phyloP scores from a whole-genome alignment of 2,329 filamentous ascomycete species.

The Colletotrichum agaves region DNA sequence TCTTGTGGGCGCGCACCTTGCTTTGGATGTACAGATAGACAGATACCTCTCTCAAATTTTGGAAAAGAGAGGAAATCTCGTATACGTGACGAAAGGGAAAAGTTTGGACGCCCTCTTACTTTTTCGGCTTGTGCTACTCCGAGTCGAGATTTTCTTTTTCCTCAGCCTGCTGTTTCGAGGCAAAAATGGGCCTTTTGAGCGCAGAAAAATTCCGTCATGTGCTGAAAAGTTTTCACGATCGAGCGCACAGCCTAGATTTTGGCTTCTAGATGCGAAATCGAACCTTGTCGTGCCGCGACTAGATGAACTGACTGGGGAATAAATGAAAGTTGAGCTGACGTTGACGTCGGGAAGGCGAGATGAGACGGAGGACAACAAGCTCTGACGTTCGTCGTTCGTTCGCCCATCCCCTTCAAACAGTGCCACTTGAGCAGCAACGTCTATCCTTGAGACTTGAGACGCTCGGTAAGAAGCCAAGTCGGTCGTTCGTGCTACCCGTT shows the following conservation, averaged over 20 bases:
- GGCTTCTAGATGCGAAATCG: conserved; percentile 7
- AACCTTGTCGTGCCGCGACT: conserved; percentile 3
- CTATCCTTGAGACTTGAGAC: neutral
- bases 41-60: conserved; percentile 29
- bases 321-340: neutral
- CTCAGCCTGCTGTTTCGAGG: conserved; percentile 18
- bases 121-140: conserved; percentile 11
- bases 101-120: neutral
- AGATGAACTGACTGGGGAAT: conserved; percentile 9
- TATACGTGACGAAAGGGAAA: neutral
- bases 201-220: conserved; percentile 3
- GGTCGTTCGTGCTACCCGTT: neutral
- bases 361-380: neutral
- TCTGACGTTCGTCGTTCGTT: conserved; percentile 2
- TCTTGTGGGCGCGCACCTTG: neutral
- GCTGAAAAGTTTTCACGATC: neutral
- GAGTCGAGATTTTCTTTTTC: conserved; percentile 25
- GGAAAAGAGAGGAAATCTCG: neutral
- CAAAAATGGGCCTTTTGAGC: neutral
- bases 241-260: neutral
- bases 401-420: neutral
- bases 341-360: neutral
- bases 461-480: neutral
- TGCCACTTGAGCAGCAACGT: neutral
- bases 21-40: conserved; percentile 21